Evolutionary conservation across 192 early-diverging fungal species (phyloP).

Genomic region (Thoreauomyces humboldtii): DNA sequence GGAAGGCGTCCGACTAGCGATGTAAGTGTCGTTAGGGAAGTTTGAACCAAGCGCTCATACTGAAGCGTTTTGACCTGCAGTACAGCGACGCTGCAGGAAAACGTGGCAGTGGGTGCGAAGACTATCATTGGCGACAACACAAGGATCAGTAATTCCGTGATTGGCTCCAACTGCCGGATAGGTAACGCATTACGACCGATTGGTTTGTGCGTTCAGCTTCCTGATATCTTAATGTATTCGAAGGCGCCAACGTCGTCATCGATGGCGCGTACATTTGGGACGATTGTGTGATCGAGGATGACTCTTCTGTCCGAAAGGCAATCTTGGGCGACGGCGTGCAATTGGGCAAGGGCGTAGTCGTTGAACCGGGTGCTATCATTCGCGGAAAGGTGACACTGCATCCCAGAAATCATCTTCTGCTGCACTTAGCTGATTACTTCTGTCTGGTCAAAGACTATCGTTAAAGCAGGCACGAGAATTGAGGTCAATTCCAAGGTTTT

Average conservation of each 20-base stretch:
- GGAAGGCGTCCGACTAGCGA: conserved; percentile 63
- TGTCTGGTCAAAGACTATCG: too few relatives aligned
- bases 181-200: conserved; percentile 27
- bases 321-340: conserved; percentile 75
- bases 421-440: too few relatives aligned
- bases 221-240: neutral
- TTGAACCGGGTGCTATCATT: conserved; percentile 66
- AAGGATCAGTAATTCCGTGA: conserved; percentile 70
- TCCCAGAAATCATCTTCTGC: too few relatives aligned
- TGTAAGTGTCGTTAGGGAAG: conserved; percentile 38
- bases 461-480: too few relatives aligned
- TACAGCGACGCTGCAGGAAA: conserved; percentile 61
- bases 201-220: neutral
- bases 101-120: conserved; percentile 78
- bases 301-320: conserved; percentile 61
- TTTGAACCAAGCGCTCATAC: too few relatives aligned
- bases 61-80: too few relatives aligned
- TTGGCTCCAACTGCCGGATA: conserved; percentile 81
- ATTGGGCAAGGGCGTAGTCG: conserved; percentile 60
- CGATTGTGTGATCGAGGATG: conserved; percentile 63
- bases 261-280: conserved; percentile 87
- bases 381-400: conserved; percentile 1
- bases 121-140: conserved; percentile 75
- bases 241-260: conserved; percentile 71
- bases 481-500: too few relatives aligned